Percentiles rank a stretch among this genome's conserved stretches.
Conservation (phyloP, 352 stramenopile genomes). For the Globisporangium heterothallicum region DNA sequence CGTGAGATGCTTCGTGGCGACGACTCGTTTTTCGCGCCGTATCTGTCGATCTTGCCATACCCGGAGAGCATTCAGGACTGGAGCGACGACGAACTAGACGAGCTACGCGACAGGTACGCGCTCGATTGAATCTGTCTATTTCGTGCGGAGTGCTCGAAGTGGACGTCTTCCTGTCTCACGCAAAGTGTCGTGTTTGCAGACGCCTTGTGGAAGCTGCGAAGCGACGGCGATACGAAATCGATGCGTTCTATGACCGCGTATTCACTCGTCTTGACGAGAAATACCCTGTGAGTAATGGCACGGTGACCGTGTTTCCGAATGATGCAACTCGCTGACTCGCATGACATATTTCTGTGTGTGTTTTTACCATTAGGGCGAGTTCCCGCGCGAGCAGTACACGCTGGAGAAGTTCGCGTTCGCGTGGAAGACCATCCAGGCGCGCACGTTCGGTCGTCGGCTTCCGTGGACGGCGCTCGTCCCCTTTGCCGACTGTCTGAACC, state of each 20-base stretch:
- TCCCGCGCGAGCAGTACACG: conserved; percentile 48
- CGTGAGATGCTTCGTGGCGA: conserved; percentile 57
- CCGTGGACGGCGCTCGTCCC: conserved; percentile 89
- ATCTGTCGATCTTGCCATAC: conserved; percentile 76
- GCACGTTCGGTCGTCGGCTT: conserved; percentile 87
- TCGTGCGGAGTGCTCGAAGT: too few species aligned
- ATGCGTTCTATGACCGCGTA: conserved; percentile 49
- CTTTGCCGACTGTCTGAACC: conserved; percentile 91
- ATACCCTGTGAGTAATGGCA: conserved; percentile 39
- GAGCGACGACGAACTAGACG: conserved; percentile 48
- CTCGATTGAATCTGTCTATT: too few species aligned
- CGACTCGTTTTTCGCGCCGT: conserved; percentile 85
- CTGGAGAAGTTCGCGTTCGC: conserved; percentile 71
- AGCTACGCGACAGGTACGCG: conserved; percentile 68
- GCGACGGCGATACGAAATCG: conserved; percentile 49
- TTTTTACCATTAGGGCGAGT: conserved; percentile 23
- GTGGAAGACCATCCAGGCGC: conserved; percentile 87
- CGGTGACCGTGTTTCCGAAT: too few species aligned
- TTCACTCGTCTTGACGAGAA: conserved; percentile 38
- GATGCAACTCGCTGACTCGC: too few species aligned
- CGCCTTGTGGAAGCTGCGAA: conserved; percentile 39
- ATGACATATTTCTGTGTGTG: too few species aligned
- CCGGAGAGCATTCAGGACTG: conserved; percentile 83
- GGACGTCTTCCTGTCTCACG: neutral
- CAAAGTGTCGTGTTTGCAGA: conserved; percentile 9